Evolutionary conservation across 2,329 filamentous ascomycete genomes (phyloP), one percentile per base, ranked within the genome.

Genomic region (Cyphellophora europaea): DNA sequence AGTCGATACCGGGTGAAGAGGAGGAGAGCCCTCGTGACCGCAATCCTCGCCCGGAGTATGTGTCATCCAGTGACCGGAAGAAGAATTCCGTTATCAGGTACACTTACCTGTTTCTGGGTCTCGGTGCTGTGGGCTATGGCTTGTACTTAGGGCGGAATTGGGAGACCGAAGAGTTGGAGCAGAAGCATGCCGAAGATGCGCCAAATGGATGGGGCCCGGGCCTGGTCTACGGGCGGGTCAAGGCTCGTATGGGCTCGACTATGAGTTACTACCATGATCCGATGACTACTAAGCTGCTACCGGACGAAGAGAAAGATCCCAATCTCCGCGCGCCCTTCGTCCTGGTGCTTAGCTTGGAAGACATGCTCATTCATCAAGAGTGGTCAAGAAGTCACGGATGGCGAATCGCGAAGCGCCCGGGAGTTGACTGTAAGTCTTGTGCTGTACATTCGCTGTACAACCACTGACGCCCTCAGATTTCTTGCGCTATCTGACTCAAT

Each of bases 251-350:
- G 49, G 71, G 70, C 42, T 79, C 84, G 45, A 76, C 86, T 38
- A 71, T 91, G 42, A 82, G 79, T 48, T 96, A 96, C 67, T 98
- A 96, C 66, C 89, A 89, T 48, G 89, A 96, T 52, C 91, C 91
- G 3, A 82, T 88, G 6, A 96, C 96, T 59, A 79, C 86, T 38
- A 95, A 95, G 68, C 72, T 98, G 39, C 71, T 98, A 13, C 91
- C 74, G 5, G 72, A 69, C 21, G 61, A 67, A 38, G 71, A 69
- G 25, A 61, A 66, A 39, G 80, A 93, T 45, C 82, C 85, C 12
- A 74, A 75, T 36, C 79, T 87, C 52, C 79, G 82, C 49, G 82
- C 84, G 31, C 89, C 89, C 6, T 94, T 94, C 61, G 96, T 91
- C 1, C 71, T 98, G 18, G 89, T 93, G 18, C 69, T 98, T 49